Base-by-base conservation (phyloP, 495 filamentous ascomycete genomes). In the Durotheca rogersii region DNA sequence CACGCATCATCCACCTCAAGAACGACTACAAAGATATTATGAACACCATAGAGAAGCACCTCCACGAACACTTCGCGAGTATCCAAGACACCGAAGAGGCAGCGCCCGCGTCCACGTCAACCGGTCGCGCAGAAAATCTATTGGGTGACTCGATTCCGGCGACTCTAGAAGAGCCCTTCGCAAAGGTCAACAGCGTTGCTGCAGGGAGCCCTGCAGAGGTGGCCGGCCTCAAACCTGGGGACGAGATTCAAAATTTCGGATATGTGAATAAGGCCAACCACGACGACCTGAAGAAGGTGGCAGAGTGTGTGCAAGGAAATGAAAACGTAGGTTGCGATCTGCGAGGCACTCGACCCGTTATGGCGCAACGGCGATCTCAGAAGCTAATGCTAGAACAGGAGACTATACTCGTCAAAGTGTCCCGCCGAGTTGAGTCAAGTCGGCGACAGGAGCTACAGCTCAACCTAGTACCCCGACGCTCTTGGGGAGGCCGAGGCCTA, bases 1-100 rank as follows among this genome's bases (percentile, higher is more conserved):
- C 90, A 5, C 85, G 89, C 20, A 96, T 97, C 39, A 94, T 96
- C 36, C 80, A 82, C 57, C 80, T 96, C 20, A 83, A 84, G 46
- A 96, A 95, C 64, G 94, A 99, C 71, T 90, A 93, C 68, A 96
- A 96, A 66, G 82, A 82, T 12, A 69, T 96, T 29, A 95, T 96
- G 88, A 70, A 66, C 41, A 67, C 78, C 33, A 84, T 97, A 56
- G 94, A 97, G 68, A 81, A 79, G 52, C 83, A 82, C 11, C 76
- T 98, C 3, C 89, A 97, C 62, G 84, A 83, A 38, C 87, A 92
- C 52, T 86, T 87, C 61, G 84, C 84, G 2, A 72, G 60, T 41
- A 52, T 78, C 10, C 61, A 68, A 41, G 74, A 73, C 12, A 45
- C 51, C 14, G 67, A 62, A 33, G 60, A 67, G 35, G 37, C 56